Percentiles rank a stretch among this genome's conserved stretches.
phyloP scores from a whole-genome alignment of 2,329 filamentous ascomycete genomes.

The Penicillium hesseltinei region DNA sequence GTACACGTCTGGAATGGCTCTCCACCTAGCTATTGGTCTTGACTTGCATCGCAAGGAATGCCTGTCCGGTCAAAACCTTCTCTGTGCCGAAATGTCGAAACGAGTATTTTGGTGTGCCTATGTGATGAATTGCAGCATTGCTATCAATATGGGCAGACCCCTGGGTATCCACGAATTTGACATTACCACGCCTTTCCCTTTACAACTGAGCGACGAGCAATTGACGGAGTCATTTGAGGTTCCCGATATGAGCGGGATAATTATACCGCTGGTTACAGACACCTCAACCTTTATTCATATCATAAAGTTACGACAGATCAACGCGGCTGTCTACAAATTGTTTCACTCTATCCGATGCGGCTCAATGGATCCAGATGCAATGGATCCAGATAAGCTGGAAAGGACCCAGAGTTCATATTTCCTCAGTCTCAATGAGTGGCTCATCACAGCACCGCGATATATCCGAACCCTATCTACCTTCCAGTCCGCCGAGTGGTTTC shows the following conservation, averaged over 20 bases:
- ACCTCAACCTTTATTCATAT: constrained; percentile 28
- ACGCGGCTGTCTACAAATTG: constrained; percentile 20
- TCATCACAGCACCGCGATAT: no score
- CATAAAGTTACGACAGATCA: constrained; percentile 26
- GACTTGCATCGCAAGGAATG: constrained; percentile 23
- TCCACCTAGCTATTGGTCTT: constrained; percentile 23
- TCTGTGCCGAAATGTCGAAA: constrained; percentile 24
- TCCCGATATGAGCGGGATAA: background rate
- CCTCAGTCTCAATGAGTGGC: no score
- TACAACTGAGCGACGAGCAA: constrained; percentile 17
- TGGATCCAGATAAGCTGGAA: no score
- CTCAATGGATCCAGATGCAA: background rate
- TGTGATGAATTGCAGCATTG: constrained; percentile 26
- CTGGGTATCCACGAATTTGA: constrained; percentile 25
- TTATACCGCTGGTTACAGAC: constrained; percentile 6
- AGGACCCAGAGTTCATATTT: no score
- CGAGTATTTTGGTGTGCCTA: constrained; percentile 28
- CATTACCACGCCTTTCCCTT: constrained; percentile 23
- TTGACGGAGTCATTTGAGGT: constrained; percentile 1
- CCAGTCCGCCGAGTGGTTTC: no score
- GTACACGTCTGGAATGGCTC: constrained; percentile 23
- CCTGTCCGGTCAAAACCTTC: constrained; percentile 5
- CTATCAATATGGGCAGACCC: constrained; percentile 26
- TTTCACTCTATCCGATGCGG: constrained; percentile 15
- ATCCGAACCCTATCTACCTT: no score